Evolutionary conservation across 176 grass and related monocot genomes (phyloP).

Genomic region (Neostapfia colusana): DNA sequence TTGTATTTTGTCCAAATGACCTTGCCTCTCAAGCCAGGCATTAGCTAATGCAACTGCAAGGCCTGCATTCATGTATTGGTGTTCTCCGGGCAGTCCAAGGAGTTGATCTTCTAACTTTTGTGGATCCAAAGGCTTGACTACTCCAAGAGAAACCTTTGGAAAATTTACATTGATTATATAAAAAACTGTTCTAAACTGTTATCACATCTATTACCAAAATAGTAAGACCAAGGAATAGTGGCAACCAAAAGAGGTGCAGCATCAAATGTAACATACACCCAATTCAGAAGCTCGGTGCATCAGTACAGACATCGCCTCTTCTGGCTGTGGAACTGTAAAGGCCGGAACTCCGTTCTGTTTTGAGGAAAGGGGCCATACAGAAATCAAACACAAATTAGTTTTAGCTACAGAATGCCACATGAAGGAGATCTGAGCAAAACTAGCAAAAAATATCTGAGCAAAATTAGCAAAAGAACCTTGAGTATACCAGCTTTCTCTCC

Average conservation of each 20-base stretch:
- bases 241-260: constrained; percentile 35
- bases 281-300: constrained; percentile 75
- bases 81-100: constrained; percentile 87
- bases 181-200: constrained; percentile 18
- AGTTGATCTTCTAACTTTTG: constrained; percentile 63
- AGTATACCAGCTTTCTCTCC: constrained; percentile 91
- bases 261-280: constrained; percentile 65
- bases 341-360: constrained; percentile 72
- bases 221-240: constrained; percentile 17
- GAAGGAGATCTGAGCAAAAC: constrained; percentile 14
- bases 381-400: constrained; percentile 12
- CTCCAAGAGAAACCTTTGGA: constrained; percentile 71
- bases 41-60: constrained; percentile 80
- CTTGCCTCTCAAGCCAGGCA: constrained; percentile 74
- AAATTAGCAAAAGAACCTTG: constrained; percentile 55
- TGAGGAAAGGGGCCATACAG: not conserved
- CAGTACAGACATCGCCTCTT: constrained; percentile 81
- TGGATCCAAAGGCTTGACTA: constrained; percentile 73
- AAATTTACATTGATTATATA: constrained; percentile 37
- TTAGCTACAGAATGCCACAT: constrained; percentile 24
- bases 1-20: constrained; percentile 53
- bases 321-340: constrained; percentile 85
- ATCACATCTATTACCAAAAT: constrained; percentile 1
- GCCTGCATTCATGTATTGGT: constrained; percentile 82
- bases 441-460: constrained; percentile 23